Evolutionary conservation across 208 protist genomes (phyloP).

Genomic region (Strigomonas culicis): DNA sequence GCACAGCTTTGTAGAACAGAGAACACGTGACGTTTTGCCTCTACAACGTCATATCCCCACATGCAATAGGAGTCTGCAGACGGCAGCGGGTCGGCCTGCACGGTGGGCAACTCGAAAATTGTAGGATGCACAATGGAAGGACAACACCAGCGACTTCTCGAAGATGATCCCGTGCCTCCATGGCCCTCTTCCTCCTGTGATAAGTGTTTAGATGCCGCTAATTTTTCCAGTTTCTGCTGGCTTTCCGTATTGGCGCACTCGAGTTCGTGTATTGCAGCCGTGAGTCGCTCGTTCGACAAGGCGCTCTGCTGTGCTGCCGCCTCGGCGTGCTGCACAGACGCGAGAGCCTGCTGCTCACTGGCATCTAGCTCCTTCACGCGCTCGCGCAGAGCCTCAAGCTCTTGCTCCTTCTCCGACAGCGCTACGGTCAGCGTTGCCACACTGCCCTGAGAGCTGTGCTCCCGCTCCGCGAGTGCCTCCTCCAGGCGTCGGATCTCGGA

Average conservation of each 20-base stretch:
- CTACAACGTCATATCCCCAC: slow-evolving; percentile 46
- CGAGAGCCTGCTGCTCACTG: background rate
- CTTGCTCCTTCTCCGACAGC: background rate
- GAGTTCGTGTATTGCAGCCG: no score
- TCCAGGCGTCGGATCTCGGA: slow-evolving; percentile 6
- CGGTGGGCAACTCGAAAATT: no score
- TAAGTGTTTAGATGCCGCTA: no score
- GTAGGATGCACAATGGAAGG: background rate
- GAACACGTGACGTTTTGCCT: slow-evolving; percentile 19
- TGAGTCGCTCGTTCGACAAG: slow-evolving; percentile 4
- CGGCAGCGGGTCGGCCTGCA: slow-evolving; percentile 2
- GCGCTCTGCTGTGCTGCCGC: background rate
- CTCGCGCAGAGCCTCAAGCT: background rate
- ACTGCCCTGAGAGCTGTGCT: no score
- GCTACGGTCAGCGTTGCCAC: background rate
- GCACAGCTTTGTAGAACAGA: slow-evolving; percentile 52
- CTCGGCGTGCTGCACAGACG: background rate
- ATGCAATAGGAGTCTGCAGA: background rate
- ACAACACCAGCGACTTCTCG: background rate
- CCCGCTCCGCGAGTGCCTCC: no score
- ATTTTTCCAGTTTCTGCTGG: no score
- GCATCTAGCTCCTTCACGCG: background rate
- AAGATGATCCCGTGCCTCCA: no score
- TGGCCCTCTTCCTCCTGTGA: slow-evolving; percentile 1
- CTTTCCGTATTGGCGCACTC: no score